A percentile compares a stretch with the other conserved stretches of the same genome.
Conservation (phyloP, 257 asterid species). For the Scutellaria barbata region DNA sequence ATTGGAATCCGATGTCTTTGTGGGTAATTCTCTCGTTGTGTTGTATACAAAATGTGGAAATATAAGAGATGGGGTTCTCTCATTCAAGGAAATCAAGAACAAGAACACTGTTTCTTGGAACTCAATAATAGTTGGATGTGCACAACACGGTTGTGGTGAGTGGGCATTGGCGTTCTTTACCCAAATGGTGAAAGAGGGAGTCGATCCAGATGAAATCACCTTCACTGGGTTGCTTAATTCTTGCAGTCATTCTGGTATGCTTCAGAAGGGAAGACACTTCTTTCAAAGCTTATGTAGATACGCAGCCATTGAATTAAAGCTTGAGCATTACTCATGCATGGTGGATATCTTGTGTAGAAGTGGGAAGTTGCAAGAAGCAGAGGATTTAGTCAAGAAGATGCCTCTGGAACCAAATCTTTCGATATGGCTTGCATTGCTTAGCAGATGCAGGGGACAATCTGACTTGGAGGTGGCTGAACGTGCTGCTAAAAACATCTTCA, state of each 20-base stretch:
- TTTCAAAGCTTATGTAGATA: constrained; percentile 44
- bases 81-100: constrained; percentile 53
- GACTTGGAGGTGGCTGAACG: constrained; percentile 68
- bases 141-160: constrained; percentile 74
- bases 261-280: constrained; percentile 60
- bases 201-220: constrained; percentile 76
- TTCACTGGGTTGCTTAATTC: constrained; percentile 84
- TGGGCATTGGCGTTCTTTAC: constrained; percentile 67
- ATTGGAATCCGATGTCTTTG: constrained; percentile 57
- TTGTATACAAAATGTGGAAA: constrained; percentile 69
- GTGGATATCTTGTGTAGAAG: constrained; percentile 73
- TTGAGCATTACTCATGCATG: constrained; percentile 90
- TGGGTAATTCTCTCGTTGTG: constrained; percentile 84
- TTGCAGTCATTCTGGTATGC: constrained; percentile 90
- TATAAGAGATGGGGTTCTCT: constrained; percentile 52
- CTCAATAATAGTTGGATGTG: constrained; percentile 80
- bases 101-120: constrained; percentile 92
- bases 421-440: constrained; percentile 72
- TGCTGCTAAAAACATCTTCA: constrained; percentile 54
- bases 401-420: constrained; percentile 62
- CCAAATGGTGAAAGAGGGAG: constrained; percentile 65
- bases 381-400: constrained; percentile 57
- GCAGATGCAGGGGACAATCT: constrained; percentile 65
- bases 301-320: constrained; percentile 43
- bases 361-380: constrained; percentile 76